Base-by-base conservation (phyloP, 2,329 filamentous ascomycete genomes). In the Diaporthe humulicola region DNA sequence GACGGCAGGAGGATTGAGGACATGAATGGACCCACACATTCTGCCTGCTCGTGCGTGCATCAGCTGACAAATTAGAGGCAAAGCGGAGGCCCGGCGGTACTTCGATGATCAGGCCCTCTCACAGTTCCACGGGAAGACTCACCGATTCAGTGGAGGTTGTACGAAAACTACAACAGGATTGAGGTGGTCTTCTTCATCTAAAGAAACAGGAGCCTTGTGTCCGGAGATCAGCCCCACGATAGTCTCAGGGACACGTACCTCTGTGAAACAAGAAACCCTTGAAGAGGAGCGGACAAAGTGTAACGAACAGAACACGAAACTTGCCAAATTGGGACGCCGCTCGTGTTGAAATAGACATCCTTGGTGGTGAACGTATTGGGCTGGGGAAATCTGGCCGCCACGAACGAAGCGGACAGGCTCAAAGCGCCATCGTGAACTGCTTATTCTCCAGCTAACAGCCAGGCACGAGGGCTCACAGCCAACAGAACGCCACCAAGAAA, bases 61-160 rank as follows among this genome's bases (percentile, higher is more conserved):
- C 45, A 67, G 64, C 64, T 67, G 64, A 67, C 64, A 67, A 52
- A 38, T 30, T n/a, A 52, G 61, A 38, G 61, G 30, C 30, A 33
- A 8, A 52, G 45, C 45, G 45, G 58, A 64, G 58, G 22, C 45
- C n/a, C 14, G 45, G 30, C n/a, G n/a, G 45, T 52, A 38, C 33
- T 67, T 33, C 45, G 30, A 52, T n/a, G n/a, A 33, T 25, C 28
- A 22, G 8, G 3, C 22, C 36, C 22, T 25, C 36, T 38, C n/a
- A 40, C 8, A 15, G 8, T 12, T 38, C 9, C 14, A 17, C 2
- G n/a, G 30, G 25, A 38, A 36, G 8, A 6, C 45, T 40, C 30
- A 67, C 45, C 64, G 10, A 52, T 38, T 14, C 7, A 19, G 15
- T 19, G 28, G 10, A 25, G 25, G 50, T 22, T 36, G 17, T 14